Evolutionary conservation across 192 early-diverging fungal species (phyloP), one percentile per base, ranked within the genome.

Genomic region (Martensiomyces pterosporus): DNA sequence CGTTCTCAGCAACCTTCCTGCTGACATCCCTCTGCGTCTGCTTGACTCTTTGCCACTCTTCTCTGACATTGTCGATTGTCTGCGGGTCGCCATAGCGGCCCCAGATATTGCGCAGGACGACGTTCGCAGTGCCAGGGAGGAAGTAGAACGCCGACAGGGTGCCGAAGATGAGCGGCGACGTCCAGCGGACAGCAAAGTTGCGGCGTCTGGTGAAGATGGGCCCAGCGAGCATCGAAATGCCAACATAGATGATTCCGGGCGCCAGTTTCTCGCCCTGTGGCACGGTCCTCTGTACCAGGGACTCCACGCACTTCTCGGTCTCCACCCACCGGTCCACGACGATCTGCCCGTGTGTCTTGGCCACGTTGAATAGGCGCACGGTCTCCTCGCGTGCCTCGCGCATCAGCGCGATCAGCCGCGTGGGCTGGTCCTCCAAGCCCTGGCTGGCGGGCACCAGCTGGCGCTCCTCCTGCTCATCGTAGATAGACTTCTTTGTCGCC

Each of bases 231-330:
- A 51, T 37, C 0, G 68, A 64, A 25, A 77, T 61, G 21, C 64
- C 64, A 18, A 77, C 64, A 17, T 77, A 77, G 26, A 72, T 43
- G 3, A 63, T 49, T 14, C 58, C 68, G 0, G 75, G 75, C 19
- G 56, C 54, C 34, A 72, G 46, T 14, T 22, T 27, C 44, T 77
- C 75, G 23, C 53, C 47, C 26, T 37, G 16, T 0, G 75, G 60
- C 24, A 77, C 69, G 9, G 69, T 77, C 35, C 37, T 35, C 18
- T 25, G 14, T 10, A 73, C 54, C 0, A 59, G 25, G 3, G 29
- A 21, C 0, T 36, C 52, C 1, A 59, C 45, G 4, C 17, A 22
- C 45, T 52, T 23, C 21, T 75, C 73, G 6, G 47, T 2, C 2
- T 3, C 17, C 4, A 75, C 60, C 65, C 60, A 64, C 27, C 21